A percentile compares a stretch with the other conserved stretches of the same genome.
Evolutionary conservation across 768 basidiomycete genomes (phyloP).

Genomic region (Phaeotremella skinneri): DNA sequence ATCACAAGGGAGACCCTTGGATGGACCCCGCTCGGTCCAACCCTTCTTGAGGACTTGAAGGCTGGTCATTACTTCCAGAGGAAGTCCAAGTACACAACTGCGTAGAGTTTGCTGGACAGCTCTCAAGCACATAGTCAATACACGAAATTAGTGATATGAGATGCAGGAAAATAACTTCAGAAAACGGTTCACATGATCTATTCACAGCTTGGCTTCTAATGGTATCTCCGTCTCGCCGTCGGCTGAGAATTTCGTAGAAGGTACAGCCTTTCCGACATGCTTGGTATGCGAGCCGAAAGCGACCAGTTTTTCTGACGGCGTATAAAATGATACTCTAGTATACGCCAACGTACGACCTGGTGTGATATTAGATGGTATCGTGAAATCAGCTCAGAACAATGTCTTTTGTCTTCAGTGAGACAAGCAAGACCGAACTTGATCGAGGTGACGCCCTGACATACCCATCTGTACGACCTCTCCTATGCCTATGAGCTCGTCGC

Average conservation of each 20-base stretch:
- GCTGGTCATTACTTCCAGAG: neutral
- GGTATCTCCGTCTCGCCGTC: conserved; percentile 36
- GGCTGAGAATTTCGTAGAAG: conserved; percentile 18
- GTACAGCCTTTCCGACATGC: conserved; percentile 33
- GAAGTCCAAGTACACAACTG: neutral
- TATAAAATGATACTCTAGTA: conserved; percentile 42
- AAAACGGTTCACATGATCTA: neutral
- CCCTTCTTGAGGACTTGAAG: conserved; percentile 26
- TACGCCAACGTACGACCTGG: conserved; percentile 39
- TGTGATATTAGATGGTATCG: neutral
- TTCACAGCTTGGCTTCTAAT: conserved; percentile 17
- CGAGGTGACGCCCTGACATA: conserved; percentile 13
- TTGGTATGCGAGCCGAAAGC: conserved; percentile 50
- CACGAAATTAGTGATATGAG: too few species aligned
- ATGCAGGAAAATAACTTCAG: too few species aligned
- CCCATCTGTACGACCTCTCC: conserved; percentile 45
- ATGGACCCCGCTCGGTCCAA: conserved; percentile 26
- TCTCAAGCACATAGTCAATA: too few species aligned
- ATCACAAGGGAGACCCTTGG: conserved; percentile 29
- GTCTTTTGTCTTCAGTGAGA: neutral
- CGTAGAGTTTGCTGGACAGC: too few species aligned
- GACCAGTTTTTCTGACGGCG: conserved; percentile 31
- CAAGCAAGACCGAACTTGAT: neutral
- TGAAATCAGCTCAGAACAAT: neutral
- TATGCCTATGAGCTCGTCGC: conserved; percentile 33